Evolutionary conservation across 2,329 filamentous ascomycete genomes (phyloP).

Genomic region (Monosporascus sp.): DNA sequence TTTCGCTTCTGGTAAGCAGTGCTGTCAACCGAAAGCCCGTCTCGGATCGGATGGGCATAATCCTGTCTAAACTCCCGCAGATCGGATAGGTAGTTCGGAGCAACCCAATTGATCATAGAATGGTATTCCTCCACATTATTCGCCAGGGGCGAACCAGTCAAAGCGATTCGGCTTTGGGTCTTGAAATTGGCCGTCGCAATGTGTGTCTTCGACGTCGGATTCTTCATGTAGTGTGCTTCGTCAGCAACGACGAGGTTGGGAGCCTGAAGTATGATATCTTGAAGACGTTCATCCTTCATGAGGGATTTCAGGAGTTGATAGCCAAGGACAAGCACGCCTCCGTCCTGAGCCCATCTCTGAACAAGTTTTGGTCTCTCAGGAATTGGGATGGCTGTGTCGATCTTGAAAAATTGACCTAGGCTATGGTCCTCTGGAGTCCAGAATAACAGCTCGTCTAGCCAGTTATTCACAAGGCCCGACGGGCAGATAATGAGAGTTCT

Average conservation of each 20-base stretch:
- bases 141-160: constrained; percentile 81
- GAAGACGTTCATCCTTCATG: constrained; percentile 25
- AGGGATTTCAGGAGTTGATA: constrained; percentile 62
- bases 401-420: constrained; percentile 52
- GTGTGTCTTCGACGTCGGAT: constrained; percentile 48
- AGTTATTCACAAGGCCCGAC: constrained; percentile 71
- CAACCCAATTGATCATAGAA: constrained; percentile 83
- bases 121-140: constrained; percentile 84
- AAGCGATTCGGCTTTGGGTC: constrained; percentile 69
- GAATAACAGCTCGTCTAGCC: constrained; percentile 68
- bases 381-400: constrained; percentile 40
- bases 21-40: constrained; percentile 67
- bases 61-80: constrained; percentile 61
- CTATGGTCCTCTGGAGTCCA: constrained; percentile 57
- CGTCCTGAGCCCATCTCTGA: constrained; percentile 54
- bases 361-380: constrained; percentile 42
- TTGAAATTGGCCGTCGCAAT: constrained; percentile 53
- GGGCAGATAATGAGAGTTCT: constrained; percentile 74
- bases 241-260: constrained; percentile 77
- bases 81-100: constrained; percentile 70
- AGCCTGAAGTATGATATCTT: constrained; percentile 48
- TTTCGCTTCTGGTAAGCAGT: constrained; percentile 46
- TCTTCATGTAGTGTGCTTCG: constrained; percentile 80
- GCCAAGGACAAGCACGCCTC: constrained; percentile 73
- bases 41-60: constrained; percentile 69